Evolutionary conservation across 768 basidiomycete genomes (phyloP).

Genomic region (Boletellus emodensis): DNA sequence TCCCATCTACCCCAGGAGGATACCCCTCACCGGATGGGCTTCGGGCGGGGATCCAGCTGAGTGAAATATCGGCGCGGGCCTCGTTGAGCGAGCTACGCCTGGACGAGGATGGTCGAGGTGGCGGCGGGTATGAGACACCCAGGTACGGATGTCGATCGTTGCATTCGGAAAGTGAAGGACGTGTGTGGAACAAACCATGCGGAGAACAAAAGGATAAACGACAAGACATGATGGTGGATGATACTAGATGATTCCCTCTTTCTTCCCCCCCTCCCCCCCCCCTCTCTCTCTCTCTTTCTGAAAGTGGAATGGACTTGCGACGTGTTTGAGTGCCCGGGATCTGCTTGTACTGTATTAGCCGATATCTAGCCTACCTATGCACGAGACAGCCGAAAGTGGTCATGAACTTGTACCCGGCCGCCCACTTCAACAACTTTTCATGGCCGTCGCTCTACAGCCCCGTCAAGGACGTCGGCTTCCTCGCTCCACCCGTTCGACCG

Average conservation of each 20-base stretch:
- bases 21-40: constrained; percentile 27
- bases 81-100: constrained; percentile 30
- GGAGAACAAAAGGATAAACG: constrained; percentile 4
- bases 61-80: constrained; percentile 26
- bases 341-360: background rate
- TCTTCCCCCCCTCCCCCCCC: too few species aligned
- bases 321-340: background rate
- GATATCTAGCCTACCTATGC: background rate
- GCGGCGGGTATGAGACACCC: constrained; percentile 21
- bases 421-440: constrained; percentile 19
- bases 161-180: constrained; percentile 1
- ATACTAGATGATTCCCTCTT: constrained; percentile 8
- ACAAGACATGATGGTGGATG: constrained; percentile 15
- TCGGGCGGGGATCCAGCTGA: constrained; percentile 22
- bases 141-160: constrained; percentile 10
- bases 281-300: too few species aligned
- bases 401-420: constrained; percentile 1
- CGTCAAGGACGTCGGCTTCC: constrained; percentile 30
- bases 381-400: constrained; percentile 1
- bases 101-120: constrained; percentile 16
- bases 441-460: constrained; percentile 41
- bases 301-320: background rate
- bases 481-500: constrained; percentile 26
- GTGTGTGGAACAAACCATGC: constrained; percentile 6
- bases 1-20: constrained; percentile 27